Evolutionary conservation across 2,329 filamentous ascomycete species (phyloP), one percentile per base, ranked within the genome.

Genomic region (Verticillium isaacii): DNA sequence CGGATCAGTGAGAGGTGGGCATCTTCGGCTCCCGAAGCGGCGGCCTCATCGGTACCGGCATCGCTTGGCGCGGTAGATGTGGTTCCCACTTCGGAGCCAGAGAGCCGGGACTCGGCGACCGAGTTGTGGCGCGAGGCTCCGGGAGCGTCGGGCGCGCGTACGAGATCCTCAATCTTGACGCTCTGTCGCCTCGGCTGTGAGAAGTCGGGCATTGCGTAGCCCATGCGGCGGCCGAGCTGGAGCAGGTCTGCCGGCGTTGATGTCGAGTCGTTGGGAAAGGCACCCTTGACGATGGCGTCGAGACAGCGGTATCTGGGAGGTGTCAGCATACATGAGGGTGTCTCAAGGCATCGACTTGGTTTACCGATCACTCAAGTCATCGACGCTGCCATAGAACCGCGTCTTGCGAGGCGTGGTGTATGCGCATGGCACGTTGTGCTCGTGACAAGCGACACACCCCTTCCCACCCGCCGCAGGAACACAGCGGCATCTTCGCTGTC

Each of bases 341-440:
- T 29, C 1, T 6, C 29, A 29, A 6, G 29, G 29, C 29, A 6
- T 29, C 29, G 29, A 29, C 29, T 29, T 5, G 29, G 29, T 41
- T 57, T 57, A 74, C 74, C 72, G 65, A 59, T 75, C 73, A 57
- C 74, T 75, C 23, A 77, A 63, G 60, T 75, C 72, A 45, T 75
- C 74, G 5, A 76, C 61, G 58, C 72, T 75, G 1, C 74, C 74
- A 32, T 76, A 76, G 64, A 76, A 75, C 50, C 70, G 67, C n/a
- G 73, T 74, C 65, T 74, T 75, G 7, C 73, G 68, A 2, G 72
- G 74, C 6, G 72, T 65, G 7, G 71, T 75, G 36, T 71, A 76
- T 15, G 70, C 69, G 63, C 73, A 77, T 17, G 68, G 63, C n/a
- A 68, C 65, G 37, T 70, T 68, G 45, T 74, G 73, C 59, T 72